phyloP scores from a whole-genome alignment of 2,329 filamentous ascomycete species.

The Aspergillus udagawae region DNA sequence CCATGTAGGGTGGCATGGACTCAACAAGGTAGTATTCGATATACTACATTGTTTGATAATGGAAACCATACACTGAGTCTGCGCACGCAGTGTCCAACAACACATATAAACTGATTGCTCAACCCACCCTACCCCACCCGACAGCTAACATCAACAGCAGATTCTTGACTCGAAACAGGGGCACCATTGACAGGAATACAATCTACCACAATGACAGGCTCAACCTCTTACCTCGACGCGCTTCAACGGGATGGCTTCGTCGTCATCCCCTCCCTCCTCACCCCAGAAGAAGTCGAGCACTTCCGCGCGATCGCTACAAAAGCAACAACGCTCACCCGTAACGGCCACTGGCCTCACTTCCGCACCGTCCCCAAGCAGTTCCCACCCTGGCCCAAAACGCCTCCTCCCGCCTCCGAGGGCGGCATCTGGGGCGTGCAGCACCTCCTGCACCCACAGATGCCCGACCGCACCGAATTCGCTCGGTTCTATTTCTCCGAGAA shows the following conservation, averaged over 20 bases:
- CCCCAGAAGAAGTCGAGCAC: constrained; percentile 49
- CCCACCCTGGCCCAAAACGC: constrained; percentile 70
- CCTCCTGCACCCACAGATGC: constrained; percentile 69
- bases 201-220: constrained; percentile 10
- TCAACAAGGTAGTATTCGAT: constrained; percentile 7
- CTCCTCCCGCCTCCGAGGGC: constrained; percentile 43
- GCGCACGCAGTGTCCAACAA: neutral
- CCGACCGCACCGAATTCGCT: constrained; percentile 59
- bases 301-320: constrained; percentile 59
- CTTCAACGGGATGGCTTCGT: constrained; percentile 74
- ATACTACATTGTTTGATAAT: constrained; percentile 11
- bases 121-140: neutral
- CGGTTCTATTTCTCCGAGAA: constrained; percentile 67
- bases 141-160: neutral
- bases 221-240: constrained; percentile 43
- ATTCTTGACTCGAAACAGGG: neutral
- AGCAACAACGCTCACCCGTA: constrained; percentile 59
- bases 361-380: constrained; percentile 87
- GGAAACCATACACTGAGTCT: neutral
- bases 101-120: neutral
- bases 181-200: neutral
- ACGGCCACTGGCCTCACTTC: constrained; percentile 75
- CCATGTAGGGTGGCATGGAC: constrained; percentile 1
- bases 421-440: constrained; percentile 92
- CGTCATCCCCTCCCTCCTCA: constrained; percentile 62